Base-by-base conservation (phyloP, 2,329 filamentous ascomycete species). In the Ophiosphaerella herpotricha region DNA sequence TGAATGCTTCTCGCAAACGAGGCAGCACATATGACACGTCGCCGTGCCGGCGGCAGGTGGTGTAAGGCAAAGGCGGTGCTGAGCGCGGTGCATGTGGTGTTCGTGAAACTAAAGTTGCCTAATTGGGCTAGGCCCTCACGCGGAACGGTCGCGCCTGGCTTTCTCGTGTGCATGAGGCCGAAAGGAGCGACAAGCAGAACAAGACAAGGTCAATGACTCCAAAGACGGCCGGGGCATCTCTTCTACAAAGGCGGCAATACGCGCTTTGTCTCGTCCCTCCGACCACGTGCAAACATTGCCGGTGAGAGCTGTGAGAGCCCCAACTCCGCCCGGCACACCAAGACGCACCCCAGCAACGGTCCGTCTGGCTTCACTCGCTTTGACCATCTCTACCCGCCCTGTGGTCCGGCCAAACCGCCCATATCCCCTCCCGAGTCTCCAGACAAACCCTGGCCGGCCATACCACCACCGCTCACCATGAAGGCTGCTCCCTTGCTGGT, bases 401-500 rank as follows among this genome's bases (percentile, higher is more conserved):
- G 7, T 16, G 21, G 18, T 18, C 14, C 14, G 31, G 23, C 41
- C 36, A 21, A 31, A 41, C 13, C n/a, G 32, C 7, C 24, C n/a
- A 16, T 16, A 14, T 31, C 23, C 16, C 39, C 46, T 11, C 29
- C 35, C 11, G n/a, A 21, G 32, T 33, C 35, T 18, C 40, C 29
- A 47, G 41, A 41, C 35, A 51, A 49, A 50, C 52, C 59, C 64
- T 58, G 53, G 49, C 57, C 57, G 63, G 62, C 62, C 50, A 57
- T 58, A 43, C 14, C 46, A 39, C 23, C 49, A 36, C 46, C 26
- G 2, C 26, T 52, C 64, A 65, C 48, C 36, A 99, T 99, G 94
- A 97, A 96, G 84, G 92, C 91, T 71, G 88, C 91, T 70, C 93
- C 94, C 65, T 83, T 99, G 64, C 93, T 97, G 72, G 93, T 99